phyloP scores from a whole-genome alignment of 371 early-diverging fungal species.

The Rhizopus microsporus region DNA sequence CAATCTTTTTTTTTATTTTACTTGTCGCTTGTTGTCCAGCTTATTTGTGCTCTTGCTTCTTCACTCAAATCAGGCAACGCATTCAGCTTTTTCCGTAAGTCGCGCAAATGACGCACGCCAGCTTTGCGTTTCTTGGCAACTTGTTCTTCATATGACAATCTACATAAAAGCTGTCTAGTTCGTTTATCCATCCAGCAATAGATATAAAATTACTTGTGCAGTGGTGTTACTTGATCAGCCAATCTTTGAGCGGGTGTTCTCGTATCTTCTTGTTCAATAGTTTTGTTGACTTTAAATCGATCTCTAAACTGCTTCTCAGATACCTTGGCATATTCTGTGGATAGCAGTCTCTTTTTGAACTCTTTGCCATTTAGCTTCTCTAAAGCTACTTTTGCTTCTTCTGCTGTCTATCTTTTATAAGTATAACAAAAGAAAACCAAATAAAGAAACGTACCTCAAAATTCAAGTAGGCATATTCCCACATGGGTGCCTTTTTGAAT shows the following conservation, averaged over 20 bases:
- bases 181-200: conserved; percentile 12
- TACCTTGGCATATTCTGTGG: conserved; percentile 11
- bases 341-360: conserved; percentile 16
- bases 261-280: conserved; percentile 31
- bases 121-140: conserved; percentile 24
- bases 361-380: conserved; percentile 11
- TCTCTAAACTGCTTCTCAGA: conserved; percentile 11
- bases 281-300: conserved; percentile 12
- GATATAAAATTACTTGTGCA: conserved; percentile 21
- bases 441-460: conserved; percentile 17
- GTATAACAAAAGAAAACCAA: not conserved
- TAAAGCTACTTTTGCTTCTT: conserved; percentile 11
- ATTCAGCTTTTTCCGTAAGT: conserved; percentile 27
- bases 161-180: conserved; percentile 1
- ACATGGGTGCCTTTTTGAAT: conserved; percentile 27
- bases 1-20: conserved; percentile 17
- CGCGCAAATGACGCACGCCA: conserved; percentile 18
- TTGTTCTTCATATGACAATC: conserved; percentile 33
- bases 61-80: conserved; percentile 22
- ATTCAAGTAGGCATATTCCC: conserved; percentile 27
- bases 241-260: conserved; percentile 62
- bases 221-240: conserved; percentile 74
- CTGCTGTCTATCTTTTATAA: conserved; percentile 11
- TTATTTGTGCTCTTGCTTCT: conserved; percentile 29
- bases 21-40: conserved; percentile 43